Base-by-base conservation (phyloP, 2,329 filamentous ascomycete genomes). In the Tympanopsis confertula region DNA sequence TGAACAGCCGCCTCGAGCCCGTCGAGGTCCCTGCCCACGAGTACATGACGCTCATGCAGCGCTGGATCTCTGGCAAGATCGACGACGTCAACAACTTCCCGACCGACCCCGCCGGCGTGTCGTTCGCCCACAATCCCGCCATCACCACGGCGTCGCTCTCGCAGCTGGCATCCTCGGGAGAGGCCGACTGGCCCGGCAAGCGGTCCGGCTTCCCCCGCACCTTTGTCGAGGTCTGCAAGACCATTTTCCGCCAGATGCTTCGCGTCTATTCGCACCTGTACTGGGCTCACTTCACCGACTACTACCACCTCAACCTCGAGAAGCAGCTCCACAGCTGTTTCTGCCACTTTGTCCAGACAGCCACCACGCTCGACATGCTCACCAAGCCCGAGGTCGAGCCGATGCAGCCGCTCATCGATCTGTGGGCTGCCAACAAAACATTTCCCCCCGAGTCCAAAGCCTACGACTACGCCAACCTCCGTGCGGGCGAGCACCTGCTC, bases 181-280 rank as follows among this genome's bases (percentile, higher is more conserved):
- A 83, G 40, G 62, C 61, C 17, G 76, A 80, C 42, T 96, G 87
- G 85, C 71, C 94, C 40, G 91, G 91, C 51, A 94, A 93, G 65
- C 76, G 84, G 35, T 91, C 85, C 42, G 89, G 89, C 3, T 98
- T 98, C 59, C 91, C 91, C 2, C 77, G 83, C 45, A 84, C 86
- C 47, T 96, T 95, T 58, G 71, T 89, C 49, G 77, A 82, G 43
- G 87, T 94, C 48, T 91, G 89, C 67, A 87, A 93, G 66, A 82
- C 82, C 46, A 91, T 95, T 52, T 89, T 95, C 66, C 83, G 88
- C 50, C 91, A 95, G 63, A 96, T 98, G 82, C 96, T 98, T 70
- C 84, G 91, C 42, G 89, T 95, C 49, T 98, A 98, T 55, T 82
- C 91, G 35, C 91, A 98, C 61, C 78, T 98, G 43, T 98, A 98